phyloP scores from a whole-genome alignment of 768 basidiomycete species.

The Zangia roseola region DNA sequence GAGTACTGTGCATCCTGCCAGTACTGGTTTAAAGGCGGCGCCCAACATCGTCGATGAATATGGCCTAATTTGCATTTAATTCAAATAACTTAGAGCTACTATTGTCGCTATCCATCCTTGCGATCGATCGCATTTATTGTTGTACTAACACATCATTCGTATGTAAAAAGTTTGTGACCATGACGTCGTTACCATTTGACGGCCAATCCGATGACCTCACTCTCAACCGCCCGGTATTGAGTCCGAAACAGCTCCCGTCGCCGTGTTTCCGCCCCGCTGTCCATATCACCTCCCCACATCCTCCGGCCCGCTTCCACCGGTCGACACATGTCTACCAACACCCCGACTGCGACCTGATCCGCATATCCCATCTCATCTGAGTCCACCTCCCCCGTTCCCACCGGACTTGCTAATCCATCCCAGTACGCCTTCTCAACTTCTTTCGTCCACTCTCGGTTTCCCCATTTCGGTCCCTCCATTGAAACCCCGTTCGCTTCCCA shows the following conservation, averaged over 20 bases:
- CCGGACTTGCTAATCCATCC: constrained; percentile 50
- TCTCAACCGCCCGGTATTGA: constrained; percentile 81
- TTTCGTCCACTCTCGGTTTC: constrained; percentile 78
- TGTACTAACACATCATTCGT: constrained; percentile 11
- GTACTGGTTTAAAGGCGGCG: constrained; percentile 54
- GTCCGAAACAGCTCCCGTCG: constrained; percentile 65
- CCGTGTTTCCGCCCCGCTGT: constrained; percentile 42
- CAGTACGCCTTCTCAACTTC: constrained; percentile 85
- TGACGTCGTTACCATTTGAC: constrained; percentile 61
- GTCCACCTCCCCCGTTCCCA: constrained; percentile 36
- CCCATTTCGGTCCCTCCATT: constrained; percentile 62
- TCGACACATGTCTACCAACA: constrained; percentile 43
- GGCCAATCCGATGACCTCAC: constrained; percentile 73
- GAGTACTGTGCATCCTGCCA: constrained; percentile 59
- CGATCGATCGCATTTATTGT: constrained; percentile 18
- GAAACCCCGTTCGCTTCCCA: constrained; percentile 57
- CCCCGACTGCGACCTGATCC: constrained; percentile 37
- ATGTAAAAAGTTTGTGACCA: constrained; percentile 3
- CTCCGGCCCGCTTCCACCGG: constrained; percentile 31
- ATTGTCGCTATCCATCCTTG: constrained; percentile 15
- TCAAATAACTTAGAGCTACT: constrained; percentile 32
- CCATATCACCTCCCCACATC: constrained; percentile 38
- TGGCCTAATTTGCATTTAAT: constrained; percentile 19
- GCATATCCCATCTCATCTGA: constrained; percentile 20
- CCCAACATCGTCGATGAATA: constrained; percentile 37